These are phyloP conservation scores for Fusarium tanahbumbuense DNA, from an alignment of 2,329 filamentous ascomycete genomes.

Conservation along the genomic window DNA sequence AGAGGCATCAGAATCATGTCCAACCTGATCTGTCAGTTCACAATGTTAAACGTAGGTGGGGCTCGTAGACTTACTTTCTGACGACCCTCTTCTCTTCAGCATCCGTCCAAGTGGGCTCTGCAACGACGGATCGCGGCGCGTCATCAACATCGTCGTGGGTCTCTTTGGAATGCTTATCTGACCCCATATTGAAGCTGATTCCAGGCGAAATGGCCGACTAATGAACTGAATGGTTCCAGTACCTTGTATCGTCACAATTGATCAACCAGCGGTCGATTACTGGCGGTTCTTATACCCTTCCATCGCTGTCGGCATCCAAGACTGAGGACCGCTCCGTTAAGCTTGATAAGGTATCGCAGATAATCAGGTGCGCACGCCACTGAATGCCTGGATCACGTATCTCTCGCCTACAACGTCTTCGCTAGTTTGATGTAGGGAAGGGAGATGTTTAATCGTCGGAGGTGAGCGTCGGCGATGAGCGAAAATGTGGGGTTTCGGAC, in stretches of 20 bases:
- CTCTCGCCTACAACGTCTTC: neutral
- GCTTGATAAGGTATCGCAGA: neutral
- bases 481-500: slow-evolving; percentile 27
- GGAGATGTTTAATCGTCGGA: slow-evolving; percentile 6
- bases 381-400: slow-evolving; percentile 10
- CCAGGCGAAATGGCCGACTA: neutral
- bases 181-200: neutral
- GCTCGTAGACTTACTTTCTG: slow-evolving; percentile 37
- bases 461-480: slow-evolving; percentile 42
- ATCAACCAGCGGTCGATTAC: too few relatives aligned
- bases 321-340: neutral
- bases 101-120: slow-evolving; percentile 21
- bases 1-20: slow-evolving; percentile 58
- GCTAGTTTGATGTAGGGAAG: neutral
- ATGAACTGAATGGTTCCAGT: neutral
- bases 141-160: neutral
- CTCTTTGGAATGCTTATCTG: neutral
- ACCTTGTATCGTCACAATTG: neutral
- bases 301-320: neutral
- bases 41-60: fast-evolving
- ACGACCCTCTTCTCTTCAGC: slow-evolving; percentile 14
- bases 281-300: neutral
- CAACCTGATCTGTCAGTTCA: slow-evolving; percentile 12
- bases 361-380: slow-evolving; percentile 3
- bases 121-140: neutral